Evolutionary conservation across 352 stramenopile species (phyloP), one percentile per base, ranked within the genome.

Genomic region (Nannochloropsis limnetica): DNA sequence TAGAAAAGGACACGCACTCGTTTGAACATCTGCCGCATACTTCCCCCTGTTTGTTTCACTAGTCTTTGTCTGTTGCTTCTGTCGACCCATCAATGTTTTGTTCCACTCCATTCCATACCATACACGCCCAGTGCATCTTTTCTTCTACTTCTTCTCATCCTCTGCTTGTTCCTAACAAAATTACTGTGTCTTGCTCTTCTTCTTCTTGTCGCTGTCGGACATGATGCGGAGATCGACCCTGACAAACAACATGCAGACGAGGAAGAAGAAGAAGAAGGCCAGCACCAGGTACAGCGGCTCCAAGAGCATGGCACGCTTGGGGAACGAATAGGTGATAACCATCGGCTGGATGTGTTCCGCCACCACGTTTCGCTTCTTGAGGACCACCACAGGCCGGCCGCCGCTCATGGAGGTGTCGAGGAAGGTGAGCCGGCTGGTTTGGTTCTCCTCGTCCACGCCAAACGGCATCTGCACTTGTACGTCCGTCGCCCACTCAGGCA

Each of bases 331-430:
- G 3, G 80, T 31, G 54, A 68, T 80, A 20, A 54, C n/a, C 31
- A 84, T 85, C 23, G 23, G 2, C 28, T 22, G 3, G 68, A 83
- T 87, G 81, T 87, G 84, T 23, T 87, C 87, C 29, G 84, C 83
- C 4, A 89, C 86, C n/a, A 89, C 83, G 79, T 89, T 88, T 27
- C 81, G 80, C 80, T 86, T 88, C 29, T 88, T 86, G 31, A 89
- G 81, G 32, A 87, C 86, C 29, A 88, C 69, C 23, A 89, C 86
- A 23, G 84, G 87, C 17, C 87, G 84, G 54, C 87, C 87, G 3
- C 80, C 83, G n/a, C 83, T 61, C 17, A 85, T 44, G n/a, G 80
- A 67, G 0, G 69, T 86, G 83, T 89, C 87, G 2, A 89, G 80
- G 79, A 87, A 89, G 4, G 87, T 89, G 81, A 86, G 87, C n/a